These are phyloP conservation scores for Urostyla sp. DNA, from an alignment of 73 alveolate genomes.

Conservation along the genomic window DNA sequence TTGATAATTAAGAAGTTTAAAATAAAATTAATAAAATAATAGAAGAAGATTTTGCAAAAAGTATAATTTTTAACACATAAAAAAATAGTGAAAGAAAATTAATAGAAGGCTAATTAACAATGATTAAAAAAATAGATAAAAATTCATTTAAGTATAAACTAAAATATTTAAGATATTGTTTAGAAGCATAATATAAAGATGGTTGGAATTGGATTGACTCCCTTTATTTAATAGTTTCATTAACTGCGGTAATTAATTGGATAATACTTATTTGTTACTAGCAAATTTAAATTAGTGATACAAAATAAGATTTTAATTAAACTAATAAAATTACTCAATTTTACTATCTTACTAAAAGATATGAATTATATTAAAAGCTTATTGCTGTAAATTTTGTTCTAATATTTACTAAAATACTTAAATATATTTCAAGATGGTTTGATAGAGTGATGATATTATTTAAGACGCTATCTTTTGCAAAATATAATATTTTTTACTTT, in stretches of 20 bases:
- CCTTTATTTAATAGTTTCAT: constrained; percentile 59
- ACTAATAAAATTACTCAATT: neutral
- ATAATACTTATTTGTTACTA: too few species aligned
- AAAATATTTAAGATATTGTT: constrained; percentile 3
- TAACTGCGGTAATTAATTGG: constrained; percentile 65
- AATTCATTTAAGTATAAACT: constrained; percentile 16
- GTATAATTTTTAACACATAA: constrained; percentile 15
- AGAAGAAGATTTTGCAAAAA: constrained; percentile 8
- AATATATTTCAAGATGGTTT: constrained; percentile 66
- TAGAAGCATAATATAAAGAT: constrained; percentile 60
- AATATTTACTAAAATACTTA: constrained; percentile 64
- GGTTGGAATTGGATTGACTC: constrained; percentile 75
- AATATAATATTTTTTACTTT: constrained; percentile 74
- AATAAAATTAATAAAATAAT: constrained; percentile 8
- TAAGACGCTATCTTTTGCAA: constrained; percentile 60
- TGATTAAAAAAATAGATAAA: neutral
- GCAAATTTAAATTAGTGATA: constrained; percentile 11
- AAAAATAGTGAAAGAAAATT: neutral
- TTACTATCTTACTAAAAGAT: constrained; percentile 33
- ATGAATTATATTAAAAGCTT: too few species aligned
- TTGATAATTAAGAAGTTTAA: constrained; percentile 6
- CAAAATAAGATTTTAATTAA: constrained; percentile 37
- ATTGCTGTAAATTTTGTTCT: constrained; percentile 61
- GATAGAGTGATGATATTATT: constrained; percentile 74
- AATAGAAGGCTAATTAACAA: too few species aligned